phyloP scores from a whole-genome alignment of 2,329 filamentous ascomycete genomes.

The Trichoderma sp. region DNA sequence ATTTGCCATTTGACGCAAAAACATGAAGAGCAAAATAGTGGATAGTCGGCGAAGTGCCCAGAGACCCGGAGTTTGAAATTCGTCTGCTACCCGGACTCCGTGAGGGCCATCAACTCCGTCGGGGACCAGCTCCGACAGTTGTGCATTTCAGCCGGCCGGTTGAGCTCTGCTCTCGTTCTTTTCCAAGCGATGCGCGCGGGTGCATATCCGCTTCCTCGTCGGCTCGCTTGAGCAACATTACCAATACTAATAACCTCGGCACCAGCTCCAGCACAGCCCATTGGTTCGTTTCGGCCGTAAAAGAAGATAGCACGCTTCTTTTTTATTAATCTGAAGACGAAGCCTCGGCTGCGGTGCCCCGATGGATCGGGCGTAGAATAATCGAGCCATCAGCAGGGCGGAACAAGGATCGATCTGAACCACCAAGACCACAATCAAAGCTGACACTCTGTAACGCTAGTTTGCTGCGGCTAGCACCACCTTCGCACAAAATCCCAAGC shows the following conservation, averaged over 20 bases:
- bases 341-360: not conserved
- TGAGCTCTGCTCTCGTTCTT: not conserved
- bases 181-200: not conserved
- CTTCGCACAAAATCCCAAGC: not conserved
- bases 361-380: not conserved
- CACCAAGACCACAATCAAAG: not conserved
- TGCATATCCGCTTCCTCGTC: not conserved
- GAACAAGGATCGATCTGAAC: not conserved
- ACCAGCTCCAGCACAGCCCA: not conserved
- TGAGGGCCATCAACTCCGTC: not conserved
- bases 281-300: not conserved
- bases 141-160: not conserved
- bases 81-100: not conserved
- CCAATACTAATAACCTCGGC: not conserved
- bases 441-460: slow-evolving; percentile 6
- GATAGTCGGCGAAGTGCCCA: not conserved
- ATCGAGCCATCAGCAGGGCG: not conserved
- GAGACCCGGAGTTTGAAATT: not conserved
- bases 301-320: not conserved
- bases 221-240: not conserved
- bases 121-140: not conserved
- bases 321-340: not conserved
- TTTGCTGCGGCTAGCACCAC: not conserved
- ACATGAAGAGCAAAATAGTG: slow-evolving; percentile 5
- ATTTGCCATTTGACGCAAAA: not conserved